Base-by-base conservation (phyloP, 2,329 filamentous ascomycete species). In the Dactylella cylindrospora region DNA sequence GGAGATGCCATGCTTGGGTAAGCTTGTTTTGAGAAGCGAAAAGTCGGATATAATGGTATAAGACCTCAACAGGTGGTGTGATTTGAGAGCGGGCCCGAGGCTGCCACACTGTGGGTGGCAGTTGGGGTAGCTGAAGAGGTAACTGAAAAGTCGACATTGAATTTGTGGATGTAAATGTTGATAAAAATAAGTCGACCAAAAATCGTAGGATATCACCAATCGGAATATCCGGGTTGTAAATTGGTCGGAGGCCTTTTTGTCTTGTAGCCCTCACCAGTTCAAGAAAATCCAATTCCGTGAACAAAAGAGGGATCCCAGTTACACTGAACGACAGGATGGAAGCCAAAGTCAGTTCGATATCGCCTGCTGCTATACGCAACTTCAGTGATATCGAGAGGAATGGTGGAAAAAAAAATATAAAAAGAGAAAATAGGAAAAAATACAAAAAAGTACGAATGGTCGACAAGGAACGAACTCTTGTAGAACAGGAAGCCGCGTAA, bases 41-140 rank as follows among this genome's bases (percentile, higher is more conserved):
- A 10, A 64, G 43, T 51, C 59, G 59, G 31, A 64, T 31, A 39
- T 64, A 57, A 33, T 64, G 59, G 39, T 64, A 64, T 9, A 64
- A 33, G 12, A 64, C 46, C 45, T 64, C 59, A 31, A 57, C 52
- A 23, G 59, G 59, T 41, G 59, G 59, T 13, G 50, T 47, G 17
- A 64, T 64, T 38, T 64, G 51, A 19, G 59, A 64, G 8, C 59
- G 59, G 26, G 44, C 46, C 44, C 50, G 39, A 29, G 59, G 51
- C 25, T 64, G 59, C 59, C 59, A 64, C 36, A 64, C 57, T 45
- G 57, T 39, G 20, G 57, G 41, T 36, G 57, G 57, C 49, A 62
- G 54, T 62, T 62, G 57, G 25, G 51, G 26, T 29, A 46, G 28
- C 15, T 41, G 49, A 31, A 13, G 36, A 17, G 17, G 46, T 1